These are phyloP conservation scores for Blastobotrys illinoisensis DNA, from an alignment of 1,139 yeast genomes.

Conservation along the genomic window DNA sequence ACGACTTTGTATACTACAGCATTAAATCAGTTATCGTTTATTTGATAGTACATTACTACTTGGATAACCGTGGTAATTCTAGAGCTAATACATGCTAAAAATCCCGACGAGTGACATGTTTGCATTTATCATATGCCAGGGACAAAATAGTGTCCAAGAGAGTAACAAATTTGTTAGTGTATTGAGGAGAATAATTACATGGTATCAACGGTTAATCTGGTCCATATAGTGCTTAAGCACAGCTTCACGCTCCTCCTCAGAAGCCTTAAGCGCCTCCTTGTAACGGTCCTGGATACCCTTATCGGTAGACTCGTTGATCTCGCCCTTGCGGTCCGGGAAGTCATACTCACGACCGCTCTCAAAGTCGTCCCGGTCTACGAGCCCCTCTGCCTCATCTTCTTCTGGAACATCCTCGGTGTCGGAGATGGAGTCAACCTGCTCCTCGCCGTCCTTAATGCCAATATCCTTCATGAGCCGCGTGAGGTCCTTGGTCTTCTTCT, in stretches of 20 bases:
- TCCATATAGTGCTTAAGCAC: constrained; percentile 12
- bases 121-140: constrained; percentile 38
- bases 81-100: constrained; percentile 39
- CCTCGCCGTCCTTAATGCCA: constrained; percentile 46
- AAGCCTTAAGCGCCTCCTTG: constrained; percentile 47
- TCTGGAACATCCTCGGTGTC: constrained; percentile 47
- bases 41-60: constrained; percentile 40
- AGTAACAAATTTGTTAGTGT: too few relatives aligned
- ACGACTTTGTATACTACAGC: too few relatives aligned
- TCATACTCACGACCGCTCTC: constrained; percentile 61
- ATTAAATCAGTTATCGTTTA: constrained; percentile 44
- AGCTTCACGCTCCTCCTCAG: constrained; percentile 12
- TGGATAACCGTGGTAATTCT: constrained; percentile 42
- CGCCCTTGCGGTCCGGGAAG: constrained; percentile 60
- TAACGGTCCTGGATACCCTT: constrained; percentile 63
- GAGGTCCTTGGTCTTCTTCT: constrained; percentile 66
- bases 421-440: constrained; percentile 59
- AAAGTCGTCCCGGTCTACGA: constrained; percentile 31
- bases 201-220: constrained; percentile 2
- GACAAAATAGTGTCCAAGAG: too few relatives aligned
- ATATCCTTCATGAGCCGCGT: constrained; percentile 75
- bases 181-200: not conserved
- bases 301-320: constrained; percentile 44
- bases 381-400: constrained; percentile 51
- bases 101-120: constrained; percentile 33